phyloP scores from a whole-genome alignment of 2,329 filamentous ascomycete genomes.

The Zalaria obscura region DNA sequence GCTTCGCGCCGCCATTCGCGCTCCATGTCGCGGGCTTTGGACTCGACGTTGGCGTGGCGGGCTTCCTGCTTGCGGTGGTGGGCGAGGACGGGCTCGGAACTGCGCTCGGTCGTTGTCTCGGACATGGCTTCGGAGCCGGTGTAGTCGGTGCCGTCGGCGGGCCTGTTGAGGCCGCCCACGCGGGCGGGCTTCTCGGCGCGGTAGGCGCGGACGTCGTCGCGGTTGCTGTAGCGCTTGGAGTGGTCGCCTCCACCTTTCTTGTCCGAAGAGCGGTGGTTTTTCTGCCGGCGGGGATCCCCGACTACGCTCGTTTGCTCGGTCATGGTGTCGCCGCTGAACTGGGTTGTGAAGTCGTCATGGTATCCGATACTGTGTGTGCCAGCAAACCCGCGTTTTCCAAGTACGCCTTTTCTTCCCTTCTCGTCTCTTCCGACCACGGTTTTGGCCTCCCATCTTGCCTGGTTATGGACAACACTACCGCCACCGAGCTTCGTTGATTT shows the following conservation, averaged over 20 bases:
- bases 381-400: conserved; percentile 23
- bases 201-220: conserved; percentile 67
- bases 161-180: conserved; percentile 78
- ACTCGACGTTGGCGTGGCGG: conserved; percentile 20
- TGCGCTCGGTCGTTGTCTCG: conserved; percentile 17
- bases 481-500: conserved; percentile 74
- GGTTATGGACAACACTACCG: conserved; percentile 51
- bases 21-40: conserved; percentile 25
- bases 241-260: conserved; percentile 11
- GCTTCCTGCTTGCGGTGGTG: conserved; percentile 23
- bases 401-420: conserved; percentile 24
- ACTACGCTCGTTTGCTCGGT: conserved; percentile 13
- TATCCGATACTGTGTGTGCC: conserved; percentile 28
- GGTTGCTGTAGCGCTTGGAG: conserved; percentile 50
- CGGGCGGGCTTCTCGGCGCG: conserved; percentile 73
- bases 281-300: neutral
- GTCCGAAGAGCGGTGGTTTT: neutral
- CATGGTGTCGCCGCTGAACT: conserved; percentile 8
- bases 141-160: conserved; percentile 60
- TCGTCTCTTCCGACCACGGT: conserved; percentile 30
- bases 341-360: conserved; percentile 26
- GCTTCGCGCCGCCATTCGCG: conserved; percentile 24
- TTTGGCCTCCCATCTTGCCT: conserved; percentile 17
- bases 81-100: conserved; percentile 13
- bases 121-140: conserved; percentile 44